phyloP scores from a whole-genome alignment of 2,329 filamentous ascomycete genomes.

The Leptosphaerulina australis region DNA sequence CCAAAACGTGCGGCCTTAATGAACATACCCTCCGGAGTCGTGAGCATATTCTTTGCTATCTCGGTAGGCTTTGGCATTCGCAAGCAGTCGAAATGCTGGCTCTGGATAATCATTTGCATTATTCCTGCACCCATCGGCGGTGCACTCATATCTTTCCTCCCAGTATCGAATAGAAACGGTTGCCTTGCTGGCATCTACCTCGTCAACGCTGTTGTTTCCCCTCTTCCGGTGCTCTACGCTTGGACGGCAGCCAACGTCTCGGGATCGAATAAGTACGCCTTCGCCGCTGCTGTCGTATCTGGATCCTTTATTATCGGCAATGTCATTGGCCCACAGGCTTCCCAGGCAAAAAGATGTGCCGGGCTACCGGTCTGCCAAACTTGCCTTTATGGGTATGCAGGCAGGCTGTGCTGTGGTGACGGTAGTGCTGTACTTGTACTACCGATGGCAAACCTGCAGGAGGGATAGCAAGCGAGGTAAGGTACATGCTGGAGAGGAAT shows the following conservation, averaged over 20 bases:
- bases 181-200: slow-evolving; percentile 30
- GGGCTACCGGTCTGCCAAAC: slow-evolving; percentile 50
- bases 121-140: slow-evolving; percentile 15
- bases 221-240: slow-evolving; percentile 23
- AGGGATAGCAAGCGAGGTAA: slow-evolving; percentile 1
- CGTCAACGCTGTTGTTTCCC: slow-evolving; percentile 25
- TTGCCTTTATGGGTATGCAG: slow-evolving; percentile 46
- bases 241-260: slow-evolving; percentile 27
- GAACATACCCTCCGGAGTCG: slow-evolving; percentile 29
- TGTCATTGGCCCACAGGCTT: slow-evolving; percentile 43
- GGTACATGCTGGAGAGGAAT: neutral
- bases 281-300: slow-evolving; percentile 40
- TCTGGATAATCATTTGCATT: slow-evolving; percentile 9
- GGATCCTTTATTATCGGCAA: slow-evolving; percentile 46
- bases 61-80: slow-evolving; percentile 21
- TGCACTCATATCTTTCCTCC: slow-evolving; percentile 28
- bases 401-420: slow-evolving; percentile 35
- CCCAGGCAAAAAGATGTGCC: slow-evolving; percentile 24
- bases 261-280: slow-evolving; percentile 48
- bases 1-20: slow-evolving; percentile 26
- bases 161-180: slow-evolving; percentile 18
- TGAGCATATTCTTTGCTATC: slow-evolving; percentile 25
- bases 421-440: slow-evolving; percentile 18
- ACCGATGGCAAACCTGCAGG: slow-evolving; percentile 23
- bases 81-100: slow-evolving; percentile 18